phyloP scores from a whole-genome alignment of 352 stramenopile genomes.

The Halophytophthora polymorphica region DNA sequence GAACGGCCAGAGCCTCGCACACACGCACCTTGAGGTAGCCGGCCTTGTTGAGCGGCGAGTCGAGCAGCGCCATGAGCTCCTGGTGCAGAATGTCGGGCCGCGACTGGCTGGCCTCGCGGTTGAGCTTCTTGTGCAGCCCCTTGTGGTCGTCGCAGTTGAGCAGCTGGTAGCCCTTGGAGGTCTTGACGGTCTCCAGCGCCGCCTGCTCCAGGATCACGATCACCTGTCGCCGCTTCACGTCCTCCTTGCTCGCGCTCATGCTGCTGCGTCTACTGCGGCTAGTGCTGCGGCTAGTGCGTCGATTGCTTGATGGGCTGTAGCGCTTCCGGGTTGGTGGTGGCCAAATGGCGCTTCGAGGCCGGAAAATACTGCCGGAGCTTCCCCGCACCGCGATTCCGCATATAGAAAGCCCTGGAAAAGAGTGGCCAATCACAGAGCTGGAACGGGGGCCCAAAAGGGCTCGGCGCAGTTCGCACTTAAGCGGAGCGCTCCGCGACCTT shows the following conservation, averaged over 20 bases:
- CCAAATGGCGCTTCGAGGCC: too few relatives aligned
- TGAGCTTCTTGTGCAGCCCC: constrained; percentile 92
- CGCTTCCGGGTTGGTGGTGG: too few relatives aligned
- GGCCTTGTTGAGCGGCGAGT: constrained; percentile 99
- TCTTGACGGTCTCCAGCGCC: constrained; percentile 99
- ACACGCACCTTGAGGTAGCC: constrained; percentile 91
- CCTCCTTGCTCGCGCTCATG: constrained; percentile 53
- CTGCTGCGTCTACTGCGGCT: background rate
- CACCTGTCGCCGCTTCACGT: constrained; percentile 87
- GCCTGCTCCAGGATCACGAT: constrained; percentile 98
- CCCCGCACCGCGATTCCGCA: too few relatives aligned
- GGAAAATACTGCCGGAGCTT: too few relatives aligned
- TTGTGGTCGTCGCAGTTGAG: constrained; percentile 99
- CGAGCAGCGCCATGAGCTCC: constrained; percentile 97
- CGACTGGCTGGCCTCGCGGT: constrained; percentile 95
- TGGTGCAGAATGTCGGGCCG: constrained; percentile 99
- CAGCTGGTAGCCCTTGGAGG: constrained; percentile 98
- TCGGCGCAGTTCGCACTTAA: too few relatives aligned
- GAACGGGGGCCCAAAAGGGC: too few relatives aligned
- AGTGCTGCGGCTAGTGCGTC: background rate
- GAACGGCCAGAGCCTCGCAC: background rate
- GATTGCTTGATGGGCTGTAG: too few relatives aligned
- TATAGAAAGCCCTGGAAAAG: too few relatives aligned
- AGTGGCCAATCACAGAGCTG: too few relatives aligned
- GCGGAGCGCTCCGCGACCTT: background rate